Conservation (phyloP, 257 asterid species). For the Ophiorrhiza pumila region DNA sequence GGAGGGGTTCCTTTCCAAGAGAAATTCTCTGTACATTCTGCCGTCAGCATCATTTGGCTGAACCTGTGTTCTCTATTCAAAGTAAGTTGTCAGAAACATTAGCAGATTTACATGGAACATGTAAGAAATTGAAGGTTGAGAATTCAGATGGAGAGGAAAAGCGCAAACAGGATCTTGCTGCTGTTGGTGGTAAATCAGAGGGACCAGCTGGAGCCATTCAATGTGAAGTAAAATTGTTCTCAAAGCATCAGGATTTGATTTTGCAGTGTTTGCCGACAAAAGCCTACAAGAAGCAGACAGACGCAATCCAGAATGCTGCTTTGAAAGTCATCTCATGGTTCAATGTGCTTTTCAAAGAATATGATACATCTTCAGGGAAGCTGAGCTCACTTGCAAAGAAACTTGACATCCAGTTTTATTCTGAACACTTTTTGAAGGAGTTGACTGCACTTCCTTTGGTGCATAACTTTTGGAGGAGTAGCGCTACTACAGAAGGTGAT, state of each 20-base stretch:
- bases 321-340: constrained; percentile 76
- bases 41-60: constrained; percentile 71
- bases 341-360: constrained; percentile 45
- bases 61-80: constrained; percentile 58
- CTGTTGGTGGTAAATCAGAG: constrained; percentile 25
- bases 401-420: constrained; percentile 49
- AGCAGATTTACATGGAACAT: constrained; percentile 45
- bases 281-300: constrained; percentile 59
- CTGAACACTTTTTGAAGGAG: constrained; percentile 40
- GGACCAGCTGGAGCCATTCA: constrained; percentile 38
- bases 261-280: constrained; percentile 65
- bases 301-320: constrained; percentile 66
- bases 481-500: constrained; percentile 18
- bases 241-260: constrained; percentile 58
- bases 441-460: constrained; percentile 43
- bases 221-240: constrained; percentile 58
- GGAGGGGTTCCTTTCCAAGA: constrained; percentile 86
- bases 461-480: constrained; percentile 35
- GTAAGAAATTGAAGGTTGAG: constrained; percentile 52
- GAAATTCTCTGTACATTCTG: constrained; percentile 74
- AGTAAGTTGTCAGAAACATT: constrained; percentile 31
- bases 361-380: constrained; percentile 40
- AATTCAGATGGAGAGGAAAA: constrained; percentile 36
- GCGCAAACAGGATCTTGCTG: constrained; percentile 26
- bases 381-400: constrained; percentile 47